phyloP scores from a whole-genome alignment of 83 land plant genomes.

The Picea mariana region DNA sequence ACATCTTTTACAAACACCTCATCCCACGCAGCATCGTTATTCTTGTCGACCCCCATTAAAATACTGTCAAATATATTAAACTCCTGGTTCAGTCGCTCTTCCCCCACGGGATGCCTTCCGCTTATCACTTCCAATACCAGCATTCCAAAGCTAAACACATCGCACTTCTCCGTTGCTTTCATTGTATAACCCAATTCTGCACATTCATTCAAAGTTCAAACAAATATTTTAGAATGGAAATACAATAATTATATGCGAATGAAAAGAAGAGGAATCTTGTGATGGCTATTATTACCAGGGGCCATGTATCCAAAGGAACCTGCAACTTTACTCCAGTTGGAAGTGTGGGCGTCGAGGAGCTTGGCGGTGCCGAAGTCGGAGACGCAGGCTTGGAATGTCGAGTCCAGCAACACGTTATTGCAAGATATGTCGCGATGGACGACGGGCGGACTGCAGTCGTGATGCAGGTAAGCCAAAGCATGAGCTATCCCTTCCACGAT shows the following conservation, averaged over 20 bases:
- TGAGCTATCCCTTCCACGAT: slow-evolving; percentile 54
- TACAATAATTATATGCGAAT: too few species aligned
- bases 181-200: not conserved
- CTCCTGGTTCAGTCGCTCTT: not conserved
- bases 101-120: slow-evolving; percentile 23
- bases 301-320: slow-evolving; percentile 79
- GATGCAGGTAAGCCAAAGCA: slow-evolving; percentile 70
- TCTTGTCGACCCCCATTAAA: not conserved
- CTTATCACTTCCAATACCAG: slow-evolving; percentile 19
- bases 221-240: not conserved
- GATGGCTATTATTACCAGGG: slow-evolving; percentile 41
- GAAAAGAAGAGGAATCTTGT: too few species aligned
- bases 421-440: slow-evolving; percentile 64
- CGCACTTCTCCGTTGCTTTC: slow-evolving; percentile 21
- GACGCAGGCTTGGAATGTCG: slow-evolving; percentile 42
- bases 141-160: slow-evolving; percentile 31
- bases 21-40: not conserved
- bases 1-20: slow-evolving; percentile 4
- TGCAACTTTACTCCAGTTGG: slow-evolving; percentile 39
- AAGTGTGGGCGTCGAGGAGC: slow-evolving; percentile 32
- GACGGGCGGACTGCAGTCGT: slow-evolving; percentile 59
- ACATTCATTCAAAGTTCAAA: not conserved
- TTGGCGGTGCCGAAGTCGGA: slow-evolving; percentile 73
- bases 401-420: slow-evolving; percentile 58
- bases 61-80: too few species aligned